Evolutionary conservation across 441 rosid genomes (phyloP).

Genomic region (Hypseocharis bilobata): DNA sequence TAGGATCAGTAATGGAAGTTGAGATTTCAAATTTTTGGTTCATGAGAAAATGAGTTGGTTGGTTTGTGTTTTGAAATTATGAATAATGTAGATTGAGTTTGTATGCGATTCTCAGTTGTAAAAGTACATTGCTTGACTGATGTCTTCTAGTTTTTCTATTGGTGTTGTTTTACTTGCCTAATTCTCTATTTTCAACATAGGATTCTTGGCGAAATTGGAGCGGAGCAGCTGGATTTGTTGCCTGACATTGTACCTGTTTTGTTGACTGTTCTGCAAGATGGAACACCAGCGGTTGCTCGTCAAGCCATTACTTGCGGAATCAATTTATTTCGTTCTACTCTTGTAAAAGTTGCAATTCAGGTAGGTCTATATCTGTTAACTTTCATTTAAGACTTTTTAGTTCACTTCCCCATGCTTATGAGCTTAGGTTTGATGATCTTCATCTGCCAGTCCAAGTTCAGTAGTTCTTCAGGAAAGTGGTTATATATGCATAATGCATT

Average conservation of each 20-base stretch:
- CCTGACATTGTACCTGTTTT: conserved; percentile 74
- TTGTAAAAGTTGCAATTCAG: conserved; percentile 59
- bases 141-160: background rate
- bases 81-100: background rate
- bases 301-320: conserved; percentile 67
- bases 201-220: conserved; percentile 75
- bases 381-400: background rate
- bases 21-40: too few species aligned
- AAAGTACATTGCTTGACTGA: background rate
- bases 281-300: conserved; percentile 79
- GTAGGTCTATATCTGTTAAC: conserved; percentile 23
- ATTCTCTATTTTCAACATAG: conserved; percentile 26
- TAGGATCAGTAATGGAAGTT: background rate
- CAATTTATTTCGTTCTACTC: conserved; percentile 54
- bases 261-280: conserved; percentile 55
- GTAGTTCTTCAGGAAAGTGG: background rate
- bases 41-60: background rate
- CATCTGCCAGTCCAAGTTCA: background rate
- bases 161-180: background rate
- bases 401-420: background rate
- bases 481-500: background rate
- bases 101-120: background rate
- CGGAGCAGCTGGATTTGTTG: conserved; percentile 57
- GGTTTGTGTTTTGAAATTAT: background rate
- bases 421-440: background rate